Base-by-base conservation (phyloP, 2,329 filamentous ascomycete species). In the Clonostachys solani region DNA sequence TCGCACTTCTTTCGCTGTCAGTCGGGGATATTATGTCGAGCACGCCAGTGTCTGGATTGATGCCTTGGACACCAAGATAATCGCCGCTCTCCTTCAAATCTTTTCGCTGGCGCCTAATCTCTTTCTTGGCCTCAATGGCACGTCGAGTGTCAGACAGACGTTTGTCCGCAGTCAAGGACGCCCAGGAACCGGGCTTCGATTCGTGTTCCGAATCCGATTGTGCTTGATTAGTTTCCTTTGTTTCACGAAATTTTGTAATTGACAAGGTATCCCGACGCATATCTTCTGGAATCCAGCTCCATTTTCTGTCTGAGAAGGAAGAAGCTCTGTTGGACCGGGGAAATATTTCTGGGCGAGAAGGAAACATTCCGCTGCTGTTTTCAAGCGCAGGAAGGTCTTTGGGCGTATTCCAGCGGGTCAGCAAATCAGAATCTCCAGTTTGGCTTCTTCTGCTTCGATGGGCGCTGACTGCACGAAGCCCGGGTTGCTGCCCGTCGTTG, bases 11-110 rank as follows among this genome's bases (percentile, higher is more conserved):
- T 29, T 66, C 65, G 49, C 72, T 77, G 13, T 68, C 66, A 4
- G 74, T 74, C 8, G 74, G 73, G 5, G 74, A 78, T 36, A 79
- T 62, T 13, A 75, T 60, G 48, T 81, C 73, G 43, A 74, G 70
- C 50, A 73, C 65, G 6, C 80, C 77, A 1, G 80, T 82, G 40
- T 69, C 63, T 0, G 80, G 80, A 54, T 83, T 82, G 46, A 77
- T 66, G 5, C 80, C 80, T 49, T 80, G 77, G 2, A 82, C 75
- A 3, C 78, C 79, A 0, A 83, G 68, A 55, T 73, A 83, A 56
- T 84, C 80, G 5, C 78, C 77, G 46, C 75, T 80, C 46, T 74
- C 69, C 50, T 74, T 77, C 46, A 81, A 64, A 38, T 59, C 69
- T 41, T 68, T 67, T 6, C 78, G 69, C 35, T 68, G 62, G 7